Conservation (phyloP, 2,329 filamentous ascomycete species). For the Trichocomaceae sp. region DNA sequence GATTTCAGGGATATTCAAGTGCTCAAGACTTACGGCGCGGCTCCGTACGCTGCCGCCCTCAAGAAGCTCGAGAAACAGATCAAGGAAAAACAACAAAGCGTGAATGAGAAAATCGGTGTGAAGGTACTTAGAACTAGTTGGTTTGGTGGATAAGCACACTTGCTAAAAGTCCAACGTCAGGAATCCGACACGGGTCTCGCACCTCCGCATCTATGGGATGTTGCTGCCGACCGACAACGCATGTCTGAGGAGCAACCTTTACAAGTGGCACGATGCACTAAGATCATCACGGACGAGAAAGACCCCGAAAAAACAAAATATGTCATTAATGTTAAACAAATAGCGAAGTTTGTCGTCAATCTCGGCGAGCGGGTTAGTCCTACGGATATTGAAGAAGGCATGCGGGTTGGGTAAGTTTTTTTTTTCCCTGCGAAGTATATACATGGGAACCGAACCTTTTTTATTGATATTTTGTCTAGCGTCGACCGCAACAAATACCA, state of each 20-base stretch:
- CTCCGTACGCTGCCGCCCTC: constrained; percentile 84
- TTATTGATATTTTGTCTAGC: constrained; percentile 30
- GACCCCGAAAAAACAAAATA: constrained; percentile 99
- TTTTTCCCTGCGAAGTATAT: neutral
- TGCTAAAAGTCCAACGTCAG: constrained; percentile 49
- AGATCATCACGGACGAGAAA: constrained; percentile 96
- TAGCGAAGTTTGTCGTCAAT: constrained; percentile 98
- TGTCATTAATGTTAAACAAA: constrained; percentile 99
- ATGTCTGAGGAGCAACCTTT: constrained; percentile 98
- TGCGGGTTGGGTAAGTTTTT: constrained; percentile 72
- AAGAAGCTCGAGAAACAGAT: constrained; percentile 99
- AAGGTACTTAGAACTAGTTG: constrained; percentile 28
- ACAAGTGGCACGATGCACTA: constrained; percentile 95
- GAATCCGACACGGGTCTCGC: constrained; percentile 98
- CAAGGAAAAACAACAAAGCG: constrained; percentile 96
- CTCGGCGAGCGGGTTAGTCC: constrained; percentile 93
- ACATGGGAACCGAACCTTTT: neutral
- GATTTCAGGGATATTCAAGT: constrained; percentile 86
- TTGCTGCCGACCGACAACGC: constrained; percentile 93
- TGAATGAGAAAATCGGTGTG: constrained; percentile 92
- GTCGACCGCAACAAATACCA: constrained; percentile 99
- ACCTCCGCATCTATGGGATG: constrained; percentile 97
- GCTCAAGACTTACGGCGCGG: constrained; percentile 96
- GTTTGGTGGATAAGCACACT: constrained; percentile 16
- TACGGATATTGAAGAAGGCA: constrained; percentile 98